Conservation (phyloP, 108 stramenopile species). For the Pseudonitzschia delicatissima region DNA sequence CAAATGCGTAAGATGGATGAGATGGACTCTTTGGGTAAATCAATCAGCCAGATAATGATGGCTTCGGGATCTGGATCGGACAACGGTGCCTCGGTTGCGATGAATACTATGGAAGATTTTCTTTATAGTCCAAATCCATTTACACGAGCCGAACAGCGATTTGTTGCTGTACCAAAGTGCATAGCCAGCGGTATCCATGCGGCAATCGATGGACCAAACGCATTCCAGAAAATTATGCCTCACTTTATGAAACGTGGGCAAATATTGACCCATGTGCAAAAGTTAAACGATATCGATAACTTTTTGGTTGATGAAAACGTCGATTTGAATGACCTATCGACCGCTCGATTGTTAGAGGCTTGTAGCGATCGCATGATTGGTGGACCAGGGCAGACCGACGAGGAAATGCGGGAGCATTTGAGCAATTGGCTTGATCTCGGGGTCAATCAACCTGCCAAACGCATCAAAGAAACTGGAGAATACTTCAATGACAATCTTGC, state of each 20-base stretch:
- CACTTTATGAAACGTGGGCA: slow-evolving; percentile 60
- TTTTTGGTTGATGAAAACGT: slow-evolving; percentile 60
- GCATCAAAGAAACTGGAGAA: slow-evolving; percentile 20
- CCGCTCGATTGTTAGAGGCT: slow-evolving; percentile 51
- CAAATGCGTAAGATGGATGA: slow-evolving; percentile 20
- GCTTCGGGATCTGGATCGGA: slow-evolving; percentile 25
- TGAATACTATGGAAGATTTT: slow-evolving; percentile 33
- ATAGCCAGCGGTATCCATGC: slow-evolving; percentile 56
- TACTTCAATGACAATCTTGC: slow-evolving; percentile 80
- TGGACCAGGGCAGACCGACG: slow-evolving; percentile 44
- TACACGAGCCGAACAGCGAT: slow-evolving; percentile 26
- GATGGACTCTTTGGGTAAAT: slow-evolving; percentile 16
- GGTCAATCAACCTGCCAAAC: slow-evolving; percentile 40
- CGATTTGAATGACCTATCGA: slow-evolving; percentile 40
- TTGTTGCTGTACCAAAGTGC: slow-evolving; percentile 44
- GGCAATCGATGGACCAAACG: slow-evolving; percentile 44
- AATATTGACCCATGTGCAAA: slow-evolving; percentile 47
- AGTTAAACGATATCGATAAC: slow-evolving; percentile 61
- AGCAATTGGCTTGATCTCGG: slow-evolving; percentile 54
- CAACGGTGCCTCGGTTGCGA: slow-evolving; percentile 24
- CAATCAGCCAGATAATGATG: slow-evolving; percentile 18
- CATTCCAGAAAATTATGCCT: slow-evolving; percentile 50
- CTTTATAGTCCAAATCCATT: slow-evolving; percentile 33
- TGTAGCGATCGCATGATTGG: slow-evolving; percentile 74
- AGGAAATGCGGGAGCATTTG: slow-evolving; percentile 55